A percentile compares a stretch with the other conserved stretches of the same genome.
Evolutionary conservation across 1,284 basidiomycete genomes (phyloP).

Genomic region (Cryptococcus jaspeensis): DNA sequence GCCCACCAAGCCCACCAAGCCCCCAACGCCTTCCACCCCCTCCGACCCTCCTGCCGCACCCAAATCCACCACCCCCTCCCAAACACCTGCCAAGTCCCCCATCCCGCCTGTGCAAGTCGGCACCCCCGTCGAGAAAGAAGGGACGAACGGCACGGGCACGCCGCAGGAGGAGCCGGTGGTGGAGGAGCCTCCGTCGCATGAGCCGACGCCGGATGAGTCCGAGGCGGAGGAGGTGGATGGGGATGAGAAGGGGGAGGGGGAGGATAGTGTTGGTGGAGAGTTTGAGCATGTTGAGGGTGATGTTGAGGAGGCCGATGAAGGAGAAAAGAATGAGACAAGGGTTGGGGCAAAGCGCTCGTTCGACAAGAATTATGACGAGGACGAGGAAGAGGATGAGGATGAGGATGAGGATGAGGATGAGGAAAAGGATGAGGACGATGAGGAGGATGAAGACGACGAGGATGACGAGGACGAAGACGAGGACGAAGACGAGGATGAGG

Average conservation of each 20-base stretch:
- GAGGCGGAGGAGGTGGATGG: neutral
- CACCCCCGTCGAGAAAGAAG: neutral
- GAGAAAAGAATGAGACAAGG: slow-evolving; percentile 4
- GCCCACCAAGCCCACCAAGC: neutral
- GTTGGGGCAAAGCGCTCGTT: slow-evolving; percentile 16
- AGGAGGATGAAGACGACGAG: slow-evolving; percentile 19
- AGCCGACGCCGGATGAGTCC: neutral
- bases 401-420: slow-evolving; percentile 23
- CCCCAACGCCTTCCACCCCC: slow-evolving; percentile 3
- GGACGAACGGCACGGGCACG: neutral
- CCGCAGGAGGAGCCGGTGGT: neutral
- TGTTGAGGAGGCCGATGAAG: neutral
- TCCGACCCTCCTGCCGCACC: neutral
- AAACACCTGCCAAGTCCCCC: neutral
- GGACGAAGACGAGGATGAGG: slow-evolving; percentile 11
- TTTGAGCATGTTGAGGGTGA: neutral
- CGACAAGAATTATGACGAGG: slow-evolving; percentile 20
- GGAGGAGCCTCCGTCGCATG: neutral
- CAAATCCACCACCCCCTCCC: neutral
- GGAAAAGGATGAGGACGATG: slow-evolving; percentile 19
- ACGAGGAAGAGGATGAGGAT: slow-evolving; percentile 23
- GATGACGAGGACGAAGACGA: slow-evolving; percentile 24
- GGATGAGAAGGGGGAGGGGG: neutral
- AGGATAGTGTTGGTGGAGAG: neutral
- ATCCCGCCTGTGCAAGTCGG: neutral